Conservation (phyloP, 345 rosid genomes). For the Raphanus raphanistrum region DNA sequence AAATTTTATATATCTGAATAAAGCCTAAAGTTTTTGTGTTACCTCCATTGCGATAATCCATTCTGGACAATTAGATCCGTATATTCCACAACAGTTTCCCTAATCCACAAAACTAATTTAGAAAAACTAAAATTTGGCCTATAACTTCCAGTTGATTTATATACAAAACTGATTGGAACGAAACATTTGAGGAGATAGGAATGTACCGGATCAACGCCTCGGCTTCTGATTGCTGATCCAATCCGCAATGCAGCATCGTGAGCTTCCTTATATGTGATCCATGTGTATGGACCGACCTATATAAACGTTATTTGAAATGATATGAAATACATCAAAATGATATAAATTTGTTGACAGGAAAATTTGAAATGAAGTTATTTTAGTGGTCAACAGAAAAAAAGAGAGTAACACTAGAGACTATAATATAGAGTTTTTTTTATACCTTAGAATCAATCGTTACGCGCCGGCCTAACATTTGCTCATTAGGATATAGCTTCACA, state of each 20-base stretch:
- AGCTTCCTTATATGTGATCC: constrained; percentile 81
- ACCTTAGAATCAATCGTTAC: constrained; percentile 69
- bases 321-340: neutral
- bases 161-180: neutral
- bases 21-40: neutral
- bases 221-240: constrained; percentile 77
- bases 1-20: neutral
- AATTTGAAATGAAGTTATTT: neutral
- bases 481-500: constrained; percentile 47
- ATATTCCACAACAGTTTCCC: constrained; percentile 89
- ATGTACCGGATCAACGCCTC: constrained; percentile 66
- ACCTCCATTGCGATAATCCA: constrained; percentile 95
- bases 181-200: neutral
- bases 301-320: neutral
- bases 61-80: constrained; percentile 84
- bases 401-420: neutral
- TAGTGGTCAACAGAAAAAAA: neutral
- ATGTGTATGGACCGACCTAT: constrained; percentile 74
- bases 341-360: neutral
- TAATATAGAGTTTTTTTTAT: neutral
- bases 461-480: constrained; percentile 75
- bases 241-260: constrained; percentile 57
- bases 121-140: neutral
- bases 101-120: constrained; percentile 14
- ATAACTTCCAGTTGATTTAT: neutral